These are phyloP conservation scores for Ceratocystis variospora DNA, from an alignment of 2,329 filamentous ascomycete genomes.

Conservation along the genomic window DNA sequence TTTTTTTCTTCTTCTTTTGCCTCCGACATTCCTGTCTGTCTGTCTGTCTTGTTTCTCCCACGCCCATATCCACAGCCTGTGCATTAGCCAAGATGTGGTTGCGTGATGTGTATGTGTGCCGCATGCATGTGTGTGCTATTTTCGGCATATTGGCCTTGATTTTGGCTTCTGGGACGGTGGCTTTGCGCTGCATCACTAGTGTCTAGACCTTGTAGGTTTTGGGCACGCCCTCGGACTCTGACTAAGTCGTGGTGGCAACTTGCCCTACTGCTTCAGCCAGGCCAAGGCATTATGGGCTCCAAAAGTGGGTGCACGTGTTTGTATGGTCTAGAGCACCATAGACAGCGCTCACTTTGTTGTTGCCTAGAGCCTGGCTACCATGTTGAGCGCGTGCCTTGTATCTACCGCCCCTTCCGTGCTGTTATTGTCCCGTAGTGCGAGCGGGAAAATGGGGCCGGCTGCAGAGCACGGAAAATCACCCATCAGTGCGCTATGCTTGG, in stretches of 20 bases:
- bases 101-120: background rate
- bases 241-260: background rate
- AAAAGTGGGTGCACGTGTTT: background rate
- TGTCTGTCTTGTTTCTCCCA: background rate
- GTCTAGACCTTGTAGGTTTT: background rate
- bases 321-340: background rate
- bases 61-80: background rate
- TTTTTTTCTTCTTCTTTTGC: background rate
- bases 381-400: background rate
- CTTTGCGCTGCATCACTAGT: slow-evolving; percentile 1
- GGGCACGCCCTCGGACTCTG: background rate
- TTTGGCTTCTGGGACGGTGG: background rate
- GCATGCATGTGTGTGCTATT: background rate
- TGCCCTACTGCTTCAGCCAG: background rate
- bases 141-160: background rate
- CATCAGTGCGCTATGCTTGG: background rate
- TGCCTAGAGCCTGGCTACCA: background rate
- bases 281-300: background rate
- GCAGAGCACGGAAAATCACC: background rate
- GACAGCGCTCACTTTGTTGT: background rate
- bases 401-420: background rate
- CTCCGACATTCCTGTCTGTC: background rate
- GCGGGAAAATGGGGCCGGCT: background rate
- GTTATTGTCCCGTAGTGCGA: background rate
- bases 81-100: background rate